phyloP scores from a whole-genome alignment of 768 basidiomycete genomes.

The Botryobasidium botryosum region DNA sequence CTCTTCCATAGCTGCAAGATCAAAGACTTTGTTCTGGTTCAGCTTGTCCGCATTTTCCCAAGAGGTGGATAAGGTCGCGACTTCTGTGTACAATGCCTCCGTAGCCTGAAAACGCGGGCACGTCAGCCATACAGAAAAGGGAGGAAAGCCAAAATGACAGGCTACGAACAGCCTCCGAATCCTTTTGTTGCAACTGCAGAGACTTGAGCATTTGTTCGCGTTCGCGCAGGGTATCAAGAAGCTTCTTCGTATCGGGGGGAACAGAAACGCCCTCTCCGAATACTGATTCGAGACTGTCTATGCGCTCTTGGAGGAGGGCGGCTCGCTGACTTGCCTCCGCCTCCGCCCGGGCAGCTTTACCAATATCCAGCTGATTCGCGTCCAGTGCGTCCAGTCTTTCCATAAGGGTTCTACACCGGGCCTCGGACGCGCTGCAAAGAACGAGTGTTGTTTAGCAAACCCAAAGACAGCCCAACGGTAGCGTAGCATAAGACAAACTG shows the following conservation, averaged over 20 bases:
- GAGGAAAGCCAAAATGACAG: background rate
- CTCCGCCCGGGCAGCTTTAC: conserved; percentile 23
- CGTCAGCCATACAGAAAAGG: background rate
- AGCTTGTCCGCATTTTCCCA: conserved; percentile 77
- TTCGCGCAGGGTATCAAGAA: conserved; percentile 38
- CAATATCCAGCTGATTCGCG: conserved; percentile 37
- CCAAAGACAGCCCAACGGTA: conserved; percentile 7
- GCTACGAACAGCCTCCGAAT: conserved; percentile 30
- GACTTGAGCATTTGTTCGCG: conserved; percentile 54
- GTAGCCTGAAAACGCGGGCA: conserved; percentile 34
- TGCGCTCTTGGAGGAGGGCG: conserved; percentile 12
- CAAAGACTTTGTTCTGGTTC: conserved; percentile 70
- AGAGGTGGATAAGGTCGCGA: conserved; percentile 69
- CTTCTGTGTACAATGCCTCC: conserved; percentile 59
- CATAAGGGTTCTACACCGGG: too few relatives aligned
- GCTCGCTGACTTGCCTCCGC: conserved; percentile 17
- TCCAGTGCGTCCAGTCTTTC: conserved; percentile 36
- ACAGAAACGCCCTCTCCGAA: conserved; percentile 34
- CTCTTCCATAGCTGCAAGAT: conserved; percentile 59
- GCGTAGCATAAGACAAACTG: conserved; percentile 15
- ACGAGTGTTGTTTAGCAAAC: conserved; percentile 11
- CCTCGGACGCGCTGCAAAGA: conserved; percentile 33
- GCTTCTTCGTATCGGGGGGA: conserved; percentile 33
- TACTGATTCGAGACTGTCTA: conserved; percentile 44
- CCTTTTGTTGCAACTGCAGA: conserved; percentile 48